Conservation (phyloP, 1,284 basidiomycete genomes). For the Papiliotrema flavescens region DNA sequence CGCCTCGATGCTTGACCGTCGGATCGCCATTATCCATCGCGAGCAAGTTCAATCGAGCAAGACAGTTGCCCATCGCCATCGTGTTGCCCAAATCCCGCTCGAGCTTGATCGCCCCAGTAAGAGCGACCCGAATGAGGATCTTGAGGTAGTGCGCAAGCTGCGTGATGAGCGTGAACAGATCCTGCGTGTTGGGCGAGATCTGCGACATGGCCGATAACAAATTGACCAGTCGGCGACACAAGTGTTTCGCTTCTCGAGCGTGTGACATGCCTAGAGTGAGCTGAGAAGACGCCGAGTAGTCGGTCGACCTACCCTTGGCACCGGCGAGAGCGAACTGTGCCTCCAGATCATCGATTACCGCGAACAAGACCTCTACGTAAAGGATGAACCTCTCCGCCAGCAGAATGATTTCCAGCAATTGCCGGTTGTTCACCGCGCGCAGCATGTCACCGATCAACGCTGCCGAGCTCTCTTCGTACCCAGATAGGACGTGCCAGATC, state of each 20-base stretch:
- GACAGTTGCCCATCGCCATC: conserved; percentile 81
- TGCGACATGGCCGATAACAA: conserved; percentile 89
- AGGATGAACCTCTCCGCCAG: conserved; percentile 99
- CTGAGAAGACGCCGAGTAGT: no score
- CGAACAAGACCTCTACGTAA: conserved; percentile 97
- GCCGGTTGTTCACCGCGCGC: conserved; percentile 90
- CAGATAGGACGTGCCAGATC: conserved; percentile 98
- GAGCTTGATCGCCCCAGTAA: conserved; percentile 92
- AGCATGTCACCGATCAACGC: conserved; percentile 99
- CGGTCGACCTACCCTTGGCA: conserved; percentile 66
- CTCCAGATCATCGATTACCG: conserved; percentile 94
- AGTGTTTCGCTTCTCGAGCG: conserved; percentile 94
- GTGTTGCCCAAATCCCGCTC: conserved; percentile 82
- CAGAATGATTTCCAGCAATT: conserved; percentile 92
- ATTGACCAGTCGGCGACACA: conserved; percentile 98
- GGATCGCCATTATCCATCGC: conserved; percentile 85
- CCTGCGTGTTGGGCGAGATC: conserved; percentile 75
- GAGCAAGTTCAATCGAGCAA: conserved; percentile 86
- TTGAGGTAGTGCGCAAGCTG: conserved; percentile 98
- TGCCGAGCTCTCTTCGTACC: conserved; percentile 98
- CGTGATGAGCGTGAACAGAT: conserved; percentile 94
- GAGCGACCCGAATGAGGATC: conserved; percentile 95
- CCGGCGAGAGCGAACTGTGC: conserved; percentile 76
- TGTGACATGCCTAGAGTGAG: conserved; percentile 80
- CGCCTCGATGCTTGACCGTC: conserved; percentile 55